Evolutionary conservation across 495 filamentous ascomycete genomes (phyloP), one percentile per base, ranked within the genome.

Genomic region (Hypoxylon trugodes): DNA sequence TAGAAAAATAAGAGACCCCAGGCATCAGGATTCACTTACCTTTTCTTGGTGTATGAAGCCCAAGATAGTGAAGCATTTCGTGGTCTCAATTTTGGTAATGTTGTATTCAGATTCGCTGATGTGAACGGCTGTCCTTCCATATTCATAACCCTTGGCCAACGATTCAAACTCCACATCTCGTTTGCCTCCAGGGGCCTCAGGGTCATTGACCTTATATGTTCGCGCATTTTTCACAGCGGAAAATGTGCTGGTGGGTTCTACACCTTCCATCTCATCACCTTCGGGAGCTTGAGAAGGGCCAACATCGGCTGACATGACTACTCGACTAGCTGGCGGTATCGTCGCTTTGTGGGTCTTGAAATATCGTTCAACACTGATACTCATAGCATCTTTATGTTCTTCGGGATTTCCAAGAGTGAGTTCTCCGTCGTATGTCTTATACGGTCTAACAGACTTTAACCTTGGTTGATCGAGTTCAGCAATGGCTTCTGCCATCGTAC

Each of bases 141-240:
- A 99, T 68, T 91, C 89, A 69, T 95, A 99, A 0, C 96, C 96
- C 69, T 91, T 96, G 28, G 90, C 93, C 30, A 98, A 81, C 28
- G 95, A 88, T 9, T 96, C 93, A 25, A 85, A 86, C 6, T 88
- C 86, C 25, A 99, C 88, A 47, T 97, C 93, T 52, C 82, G 82
- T 76, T 96, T 98, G 3, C 90, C 90, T 25, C 92, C 92, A 1
- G 87, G 84, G 9, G 84, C 87, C 30, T 81, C 77, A 9, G 89
- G 82, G 64, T 97, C 91, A 22, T 84, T 79, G 57, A 98, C 83
- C 66, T 90, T 87, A 73, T 98, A 99, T 0, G 82, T 86, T 33
- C 90, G 82, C n/a, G 87, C 76, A 40, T 83, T 88, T 61, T 87
- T 87, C 32, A 97, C 90, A 13, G 80, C 74, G 0, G 86, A 81